Conservation (phyloP, 2,329 filamentous ascomycete genomes). For the Sporothrix pseudoabietina region DNA sequence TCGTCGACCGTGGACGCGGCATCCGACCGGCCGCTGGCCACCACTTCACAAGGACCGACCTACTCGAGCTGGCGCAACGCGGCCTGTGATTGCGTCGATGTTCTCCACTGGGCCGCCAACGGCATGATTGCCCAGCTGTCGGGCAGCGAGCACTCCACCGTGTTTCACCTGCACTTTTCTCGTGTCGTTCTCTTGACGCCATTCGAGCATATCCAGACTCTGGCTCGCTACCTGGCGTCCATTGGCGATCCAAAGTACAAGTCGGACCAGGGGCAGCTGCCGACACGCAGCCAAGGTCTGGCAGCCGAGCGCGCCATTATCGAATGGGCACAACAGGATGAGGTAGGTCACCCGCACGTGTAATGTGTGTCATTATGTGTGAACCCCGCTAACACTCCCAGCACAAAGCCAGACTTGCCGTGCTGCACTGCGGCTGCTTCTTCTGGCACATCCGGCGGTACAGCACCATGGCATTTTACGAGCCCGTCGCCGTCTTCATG, state of each 20-base stretch:
- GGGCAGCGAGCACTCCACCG: constrained; percentile 57
- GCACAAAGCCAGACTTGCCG: constrained; percentile 14
- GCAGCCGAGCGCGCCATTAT: background rate
- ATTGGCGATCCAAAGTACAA: background rate
- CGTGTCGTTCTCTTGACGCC: constrained; percentile 56
- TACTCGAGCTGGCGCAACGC: constrained; percentile 14
- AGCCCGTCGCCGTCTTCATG: constrained; percentile 11
- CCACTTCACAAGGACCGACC: background rate
- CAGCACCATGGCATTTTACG: constrained; percentile 2
- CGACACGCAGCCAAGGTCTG: background rate
- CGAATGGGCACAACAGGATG: constrained; percentile 14
- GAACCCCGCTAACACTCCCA: background rate
- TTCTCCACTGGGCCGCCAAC: constrained; percentile 61
- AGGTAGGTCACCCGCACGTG: background rate
- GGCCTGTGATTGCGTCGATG: constrained; percentile 45
- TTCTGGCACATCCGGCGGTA: constrained; percentile 16
- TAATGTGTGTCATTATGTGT: too few relatives aligned
- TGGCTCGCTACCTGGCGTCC: constrained; percentile 44
- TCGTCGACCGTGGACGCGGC: background rate
- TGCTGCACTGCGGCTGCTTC: constrained; percentile 15
- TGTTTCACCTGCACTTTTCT: constrained; percentile 58
- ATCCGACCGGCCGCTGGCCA: background rate
- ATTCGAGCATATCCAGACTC: constrained; percentile 48
- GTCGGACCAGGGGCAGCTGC: background rate
- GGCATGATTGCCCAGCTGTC: constrained; percentile 51